A percentile compares a stretch with the other conserved stretches of the same genome.
Evolutionary conservation across 305 asterid genomes (phyloP).

Genomic region (Plantago rigida): DNA sequence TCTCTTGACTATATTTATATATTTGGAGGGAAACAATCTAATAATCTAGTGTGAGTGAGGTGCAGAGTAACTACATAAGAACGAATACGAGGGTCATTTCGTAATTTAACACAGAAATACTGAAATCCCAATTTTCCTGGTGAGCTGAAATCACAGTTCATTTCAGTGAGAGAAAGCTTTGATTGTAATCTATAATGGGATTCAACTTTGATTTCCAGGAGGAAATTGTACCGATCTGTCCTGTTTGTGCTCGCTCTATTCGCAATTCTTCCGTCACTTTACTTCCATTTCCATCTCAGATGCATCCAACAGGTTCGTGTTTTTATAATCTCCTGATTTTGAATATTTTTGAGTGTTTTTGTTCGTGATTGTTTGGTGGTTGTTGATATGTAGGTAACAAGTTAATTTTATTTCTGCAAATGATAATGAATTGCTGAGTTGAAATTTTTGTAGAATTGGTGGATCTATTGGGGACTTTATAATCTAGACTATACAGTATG

Average conservation of each 20-base stretch:
- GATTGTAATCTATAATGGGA: constrained; percentile 4
- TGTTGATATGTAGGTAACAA: too few relatives aligned
- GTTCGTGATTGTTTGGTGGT: too few relatives aligned
- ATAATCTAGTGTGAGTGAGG: not conserved
- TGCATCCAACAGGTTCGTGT: constrained; percentile 53
- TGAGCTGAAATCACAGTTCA: not conserved
- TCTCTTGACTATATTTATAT: too few relatives aligned
- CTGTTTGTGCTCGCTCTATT: constrained; percentile 53
- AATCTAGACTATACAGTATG: too few relatives aligned
- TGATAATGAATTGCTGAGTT: too few relatives aligned
- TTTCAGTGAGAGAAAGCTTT: not conserved
- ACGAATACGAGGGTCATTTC: not conserved
- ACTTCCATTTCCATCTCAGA: constrained; percentile 82
- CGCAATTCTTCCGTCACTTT: constrained; percentile 73
- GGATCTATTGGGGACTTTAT: too few relatives aligned
- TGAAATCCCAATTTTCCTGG: too few relatives aligned
- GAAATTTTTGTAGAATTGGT: too few relatives aligned
- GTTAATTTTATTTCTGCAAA: too few relatives aligned
- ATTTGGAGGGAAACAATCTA: constrained; percentile 1
- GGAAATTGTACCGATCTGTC: constrained; percentile 44
- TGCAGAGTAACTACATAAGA: not conserved
- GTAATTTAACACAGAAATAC: not conserved
- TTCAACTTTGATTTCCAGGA: constrained; percentile 30
- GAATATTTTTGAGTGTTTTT: not conserved
- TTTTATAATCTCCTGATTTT: not conserved